A percentile compares a stretch with the other conserved stretches of the same genome.
Conservation (phyloP, 2,329 filamentous ascomycete genomes). For the Helicocarpus griseus region DNA sequence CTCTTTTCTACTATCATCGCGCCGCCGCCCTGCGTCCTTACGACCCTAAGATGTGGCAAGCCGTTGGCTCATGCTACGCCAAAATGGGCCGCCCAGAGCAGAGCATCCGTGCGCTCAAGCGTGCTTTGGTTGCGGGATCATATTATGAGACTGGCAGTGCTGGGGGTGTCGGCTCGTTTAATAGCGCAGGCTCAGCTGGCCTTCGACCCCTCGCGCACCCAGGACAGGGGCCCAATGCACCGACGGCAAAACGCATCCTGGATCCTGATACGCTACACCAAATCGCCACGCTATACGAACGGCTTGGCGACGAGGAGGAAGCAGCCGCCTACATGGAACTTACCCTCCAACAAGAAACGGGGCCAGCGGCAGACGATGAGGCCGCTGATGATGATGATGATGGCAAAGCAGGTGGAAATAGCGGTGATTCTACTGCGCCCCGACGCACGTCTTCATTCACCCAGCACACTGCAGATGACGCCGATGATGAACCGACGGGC, state of each 20-base stretch:
- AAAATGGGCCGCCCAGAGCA: constrained; percentile 82
- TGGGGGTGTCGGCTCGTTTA: constrained; percentile 17
- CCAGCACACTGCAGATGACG: constrained; percentile 26
- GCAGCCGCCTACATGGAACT: constrained; percentile 93
- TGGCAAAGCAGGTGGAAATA: constrained; percentile 25
- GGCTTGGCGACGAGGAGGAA: constrained; percentile 65
- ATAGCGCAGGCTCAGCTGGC: constrained; percentile 35
- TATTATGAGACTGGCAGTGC: constrained; percentile 60
- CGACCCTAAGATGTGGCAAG: constrained; percentile 98
- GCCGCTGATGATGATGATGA: constrained; percentile 24
- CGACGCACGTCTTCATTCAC: constrained; percentile 20
- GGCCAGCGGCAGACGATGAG: constrained; percentile 38
- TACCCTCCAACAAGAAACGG: constrained; percentile 84
- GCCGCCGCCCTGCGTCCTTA: constrained; percentile 87
- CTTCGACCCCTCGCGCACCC: constrained; percentile 18
- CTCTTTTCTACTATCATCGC: constrained; percentile 94
- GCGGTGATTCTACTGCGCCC: constrained; percentile 35
- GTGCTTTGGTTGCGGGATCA: constrained; percentile 77
- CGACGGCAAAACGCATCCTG: constrained; percentile 41
- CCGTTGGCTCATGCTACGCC: constrained; percentile 81
- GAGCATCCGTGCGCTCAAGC: constrained; percentile 89
- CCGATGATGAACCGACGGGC: constrained; percentile 38
- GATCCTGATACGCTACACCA: constrained; percentile 86
- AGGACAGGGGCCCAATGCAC: constrained; percentile 21
- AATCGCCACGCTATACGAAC: constrained; percentile 83